A percentile compares a stretch with the other conserved stretches of the same genome.
Conservation (phyloP, 202 grass and related monocot species). For the Panicum virgatum region DNA sequence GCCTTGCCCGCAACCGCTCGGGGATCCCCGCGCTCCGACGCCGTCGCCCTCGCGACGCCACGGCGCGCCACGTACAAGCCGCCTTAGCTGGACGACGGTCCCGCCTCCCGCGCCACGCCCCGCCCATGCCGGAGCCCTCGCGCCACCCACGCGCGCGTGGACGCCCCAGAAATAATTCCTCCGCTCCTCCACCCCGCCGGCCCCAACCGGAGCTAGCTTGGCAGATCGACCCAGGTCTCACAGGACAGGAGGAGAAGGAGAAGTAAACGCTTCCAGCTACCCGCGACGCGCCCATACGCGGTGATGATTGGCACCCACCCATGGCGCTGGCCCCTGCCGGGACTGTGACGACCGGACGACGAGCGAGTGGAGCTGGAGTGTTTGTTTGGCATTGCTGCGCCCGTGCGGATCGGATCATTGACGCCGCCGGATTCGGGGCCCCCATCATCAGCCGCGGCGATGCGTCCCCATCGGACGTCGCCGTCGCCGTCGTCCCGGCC, state of each 20-base stretch:
- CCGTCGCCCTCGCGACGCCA: conserved; percentile 18
- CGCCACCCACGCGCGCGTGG: conserved; percentile 11
- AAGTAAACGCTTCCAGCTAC: background rate
- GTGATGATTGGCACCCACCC: conserved; percentile 27
- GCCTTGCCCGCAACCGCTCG: background rate
- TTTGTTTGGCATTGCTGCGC: background rate
- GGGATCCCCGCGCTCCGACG: conserved; percentile 42
- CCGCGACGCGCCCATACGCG: conserved; percentile 29
- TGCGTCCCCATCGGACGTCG: background rate
- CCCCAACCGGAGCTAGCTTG: background rate
- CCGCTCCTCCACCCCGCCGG: too few species aligned
- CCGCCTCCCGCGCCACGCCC: background rate
- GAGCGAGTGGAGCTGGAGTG: background rate
- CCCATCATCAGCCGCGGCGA: background rate
- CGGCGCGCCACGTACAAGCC: conserved; percentile 5
- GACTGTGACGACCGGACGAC: too few species aligned
- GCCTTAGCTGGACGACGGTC: conserved; percentile 29
- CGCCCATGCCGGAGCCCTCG: conserved; percentile 35
- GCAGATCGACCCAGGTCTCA: background rate
- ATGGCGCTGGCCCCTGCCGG: background rate
- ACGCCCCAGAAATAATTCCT: too few species aligned
- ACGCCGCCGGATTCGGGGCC: background rate
- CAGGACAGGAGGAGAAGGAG: background rate
- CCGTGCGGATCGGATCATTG: conserved; percentile 29
- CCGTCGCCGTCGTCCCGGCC: background rate